These are phyloP conservation scores for Lablab purpureus DNA, from an alignment of 306 rosid species.

Conservation along the genomic window DNA sequence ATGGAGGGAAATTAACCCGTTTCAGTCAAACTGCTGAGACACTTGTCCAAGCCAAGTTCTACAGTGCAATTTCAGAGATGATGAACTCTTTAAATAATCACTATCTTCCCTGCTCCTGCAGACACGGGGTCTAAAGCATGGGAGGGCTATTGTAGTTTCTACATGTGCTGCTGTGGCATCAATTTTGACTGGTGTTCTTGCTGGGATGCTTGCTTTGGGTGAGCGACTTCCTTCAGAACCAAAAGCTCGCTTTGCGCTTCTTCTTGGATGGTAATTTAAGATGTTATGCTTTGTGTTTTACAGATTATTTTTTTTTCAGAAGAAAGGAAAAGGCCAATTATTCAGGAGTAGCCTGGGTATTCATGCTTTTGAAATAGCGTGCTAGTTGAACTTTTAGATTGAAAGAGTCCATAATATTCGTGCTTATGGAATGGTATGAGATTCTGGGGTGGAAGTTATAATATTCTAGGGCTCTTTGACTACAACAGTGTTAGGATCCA, in stretches of 20 bases:
- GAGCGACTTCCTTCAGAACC: conserved; percentile 86
- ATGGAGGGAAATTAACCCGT: background rate
- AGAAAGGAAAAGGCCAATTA: background rate
- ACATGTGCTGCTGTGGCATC: conserved; percentile 96
- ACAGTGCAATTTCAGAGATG: conserved; percentile 1
- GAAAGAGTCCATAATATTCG: background rate
- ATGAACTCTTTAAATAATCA: conserved; percentile 26
- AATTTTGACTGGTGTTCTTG: conserved; percentile 84
- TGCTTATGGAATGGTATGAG: too few relatives aligned
- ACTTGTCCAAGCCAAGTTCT: conserved; percentile 15
- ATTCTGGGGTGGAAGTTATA: too few relatives aligned
- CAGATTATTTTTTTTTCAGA: background rate
- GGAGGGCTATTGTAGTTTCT: conserved; percentile 83
- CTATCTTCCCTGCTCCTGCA: conserved; percentile 44
- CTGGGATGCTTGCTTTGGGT: conserved; percentile 95
- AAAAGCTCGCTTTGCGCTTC: conserved; percentile 73
- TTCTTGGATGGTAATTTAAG: conserved; percentile 82
- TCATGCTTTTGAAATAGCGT: background rate
- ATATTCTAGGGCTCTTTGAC: too few relatives aligned
- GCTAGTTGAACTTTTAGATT: background rate
- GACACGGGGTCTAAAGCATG: conserved; percentile 94
- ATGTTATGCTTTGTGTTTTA: conserved; percentile 23
- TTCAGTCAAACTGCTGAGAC: background rate
- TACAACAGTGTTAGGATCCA: background rate
- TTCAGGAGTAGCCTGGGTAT: background rate